Evolutionary conservation across 2,329 filamentous ascomycete genomes (phyloP).

Genomic region (Zalaria sp.): DNA sequence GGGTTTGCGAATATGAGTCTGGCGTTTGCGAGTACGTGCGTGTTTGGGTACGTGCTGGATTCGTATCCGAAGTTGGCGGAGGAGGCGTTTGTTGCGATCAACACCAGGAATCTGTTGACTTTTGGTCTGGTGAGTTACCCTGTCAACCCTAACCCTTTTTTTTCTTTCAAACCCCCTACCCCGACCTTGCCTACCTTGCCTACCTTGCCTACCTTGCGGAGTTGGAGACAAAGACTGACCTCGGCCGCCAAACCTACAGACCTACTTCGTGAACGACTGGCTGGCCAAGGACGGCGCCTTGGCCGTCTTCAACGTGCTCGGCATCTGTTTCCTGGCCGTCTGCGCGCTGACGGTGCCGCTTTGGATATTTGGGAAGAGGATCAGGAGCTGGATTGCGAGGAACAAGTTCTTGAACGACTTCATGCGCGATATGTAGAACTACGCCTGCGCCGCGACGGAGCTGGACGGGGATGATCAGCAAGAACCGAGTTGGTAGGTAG

Average conservation of each 20-base stretch:
- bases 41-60: conserved; percentile 39
- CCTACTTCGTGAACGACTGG: conserved; percentile 23
- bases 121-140: conserved; percentile 22
- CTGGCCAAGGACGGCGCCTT: conserved; percentile 14
- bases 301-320: conserved; percentile 16
- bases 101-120: conserved; percentile 33
- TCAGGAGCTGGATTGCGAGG: conserved; percentile 28
- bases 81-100: conserved; percentile 39
- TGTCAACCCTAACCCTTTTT: background rate
- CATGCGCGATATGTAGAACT: conserved; percentile 12
- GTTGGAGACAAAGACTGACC: too few species aligned
- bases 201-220: too few species aligned
- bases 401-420: conserved; percentile 21
- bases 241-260: conserved; percentile 9
- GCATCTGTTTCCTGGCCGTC: conserved; percentile 26
- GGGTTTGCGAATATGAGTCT: conserved; percentile 35
- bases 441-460: too few species aligned
- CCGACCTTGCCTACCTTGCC: too few species aligned
- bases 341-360: conserved; percentile 33
- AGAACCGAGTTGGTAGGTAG: too few species aligned
- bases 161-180: background rate
- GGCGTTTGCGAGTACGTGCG: conserved; percentile 32
- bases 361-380: conserved; percentile 36
- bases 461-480: too few species aligned
- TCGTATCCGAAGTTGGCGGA: conserved; percentile 31